Conservation (phyloP, 805 yeast genomes). For the Schwanniomyces sp. region DNA sequence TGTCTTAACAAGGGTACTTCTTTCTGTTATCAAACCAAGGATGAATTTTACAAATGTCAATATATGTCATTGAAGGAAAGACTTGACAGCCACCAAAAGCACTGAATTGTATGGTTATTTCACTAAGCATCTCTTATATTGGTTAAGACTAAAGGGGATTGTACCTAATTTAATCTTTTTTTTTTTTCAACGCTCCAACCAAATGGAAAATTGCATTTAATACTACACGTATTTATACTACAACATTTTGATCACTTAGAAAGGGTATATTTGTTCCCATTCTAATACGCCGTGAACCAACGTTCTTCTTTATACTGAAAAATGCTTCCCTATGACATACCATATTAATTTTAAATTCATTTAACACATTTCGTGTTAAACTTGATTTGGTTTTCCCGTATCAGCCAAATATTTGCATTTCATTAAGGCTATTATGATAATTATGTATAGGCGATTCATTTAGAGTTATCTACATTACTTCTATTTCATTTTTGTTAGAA, state of each 20-base stretch:
- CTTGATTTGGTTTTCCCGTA: background rate
- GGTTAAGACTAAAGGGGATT: background rate
- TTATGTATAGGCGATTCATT: background rate
- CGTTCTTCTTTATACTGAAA: background rate
- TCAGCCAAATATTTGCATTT: background rate
- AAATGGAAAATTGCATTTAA: background rate
- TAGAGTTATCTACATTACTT: background rate
- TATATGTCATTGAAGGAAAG: slow-evolving; percentile 43
- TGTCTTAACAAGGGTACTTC: slow-evolving; percentile 45
- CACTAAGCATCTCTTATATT: background rate
- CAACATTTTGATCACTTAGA: background rate
- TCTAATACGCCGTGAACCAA: background rate
- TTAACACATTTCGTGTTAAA: background rate
- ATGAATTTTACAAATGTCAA: slow-evolving; percentile 45
- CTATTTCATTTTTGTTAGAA: background rate
- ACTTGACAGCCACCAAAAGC: slow-evolving; percentile 24
- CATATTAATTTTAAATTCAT: background rate
- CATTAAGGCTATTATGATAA: background rate
- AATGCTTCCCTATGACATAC: background rate
- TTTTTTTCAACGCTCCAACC: background rate
- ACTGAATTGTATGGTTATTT: background rate
- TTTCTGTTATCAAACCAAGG: slow-evolving; percentile 39
- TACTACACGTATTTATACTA: background rate
- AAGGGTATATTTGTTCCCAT: background rate
- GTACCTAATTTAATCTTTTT: background rate